These are phyloP conservation scores for Hypoxylon cercidicola DNA, from an alignment of 495 filamentous ascomycete genomes.

Conservation along the genomic window DNA sequence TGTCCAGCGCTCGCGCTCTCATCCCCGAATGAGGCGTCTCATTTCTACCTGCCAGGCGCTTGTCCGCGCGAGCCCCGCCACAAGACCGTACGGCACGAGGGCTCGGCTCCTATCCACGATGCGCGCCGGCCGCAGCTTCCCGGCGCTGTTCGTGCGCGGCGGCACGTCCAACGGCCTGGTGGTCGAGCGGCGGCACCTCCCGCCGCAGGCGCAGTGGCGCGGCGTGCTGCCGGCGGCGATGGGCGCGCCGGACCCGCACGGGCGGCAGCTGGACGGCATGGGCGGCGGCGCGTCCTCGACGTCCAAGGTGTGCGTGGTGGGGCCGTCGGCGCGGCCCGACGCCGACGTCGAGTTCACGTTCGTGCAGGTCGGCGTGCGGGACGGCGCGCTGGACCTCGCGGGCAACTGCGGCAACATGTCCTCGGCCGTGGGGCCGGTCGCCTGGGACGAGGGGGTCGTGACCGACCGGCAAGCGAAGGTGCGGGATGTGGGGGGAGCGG, in stretches of 20 bases:
- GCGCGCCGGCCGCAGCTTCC: constrained; percentile 48
- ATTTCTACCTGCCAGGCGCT: constrained; percentile 3
- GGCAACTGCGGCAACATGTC: constrained; percentile 83
- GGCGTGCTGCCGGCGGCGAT: constrained; percentile 69
- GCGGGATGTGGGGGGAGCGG: constrained; percentile 33
- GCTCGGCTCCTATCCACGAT: neutral
- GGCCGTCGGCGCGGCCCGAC: constrained; percentile 54
- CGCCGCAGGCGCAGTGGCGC: constrained; percentile 60
- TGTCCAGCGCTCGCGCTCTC: too few species aligned
- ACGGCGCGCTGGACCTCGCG: constrained; percentile 67
- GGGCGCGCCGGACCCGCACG: constrained; percentile 74
- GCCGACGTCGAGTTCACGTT: constrained; percentile 80
- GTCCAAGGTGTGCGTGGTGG: constrained; percentile 76
- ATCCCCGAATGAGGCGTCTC: neutral
- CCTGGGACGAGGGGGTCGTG: constrained; percentile 65
- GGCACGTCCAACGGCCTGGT: constrained; percentile 77
- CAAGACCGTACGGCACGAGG: neutral
- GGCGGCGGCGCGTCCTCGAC: constrained; percentile 76
- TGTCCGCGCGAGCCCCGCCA: neutral
- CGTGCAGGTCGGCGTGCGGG: constrained; percentile 70
- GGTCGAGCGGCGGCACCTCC: constrained; percentile 65
- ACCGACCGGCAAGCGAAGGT: constrained; percentile 13
- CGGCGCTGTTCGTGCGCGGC: constrained; percentile 76
- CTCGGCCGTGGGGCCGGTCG: constrained; percentile 72
- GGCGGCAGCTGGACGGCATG: constrained; percentile 76